A percentile compares a stretch with the other conserved stretches of the same genome.
Evolutionary conservation across 2,329 filamentous ascomycete genomes (phyloP).

Genomic region (Aspergillus persii): DNA sequence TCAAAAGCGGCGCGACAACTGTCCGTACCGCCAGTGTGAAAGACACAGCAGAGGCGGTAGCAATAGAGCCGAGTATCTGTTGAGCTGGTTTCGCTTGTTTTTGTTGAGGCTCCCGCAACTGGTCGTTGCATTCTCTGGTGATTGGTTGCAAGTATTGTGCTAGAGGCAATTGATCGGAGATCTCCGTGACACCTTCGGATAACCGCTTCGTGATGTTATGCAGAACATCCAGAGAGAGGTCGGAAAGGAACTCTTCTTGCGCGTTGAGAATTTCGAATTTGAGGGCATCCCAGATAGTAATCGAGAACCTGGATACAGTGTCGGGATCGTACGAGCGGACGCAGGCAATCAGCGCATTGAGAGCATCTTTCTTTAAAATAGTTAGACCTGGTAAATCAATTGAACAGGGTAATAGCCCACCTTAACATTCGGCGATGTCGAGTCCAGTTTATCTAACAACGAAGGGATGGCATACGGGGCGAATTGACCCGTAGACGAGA

Average conservation of each 20-base stretch:
- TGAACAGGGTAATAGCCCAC: slow-evolving; percentile 30
- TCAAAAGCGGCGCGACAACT: slow-evolving; percentile 57
- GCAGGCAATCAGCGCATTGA: slow-evolving; percentile 62
- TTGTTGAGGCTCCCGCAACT: slow-evolving; percentile 65
- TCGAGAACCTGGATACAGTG: slow-evolving; percentile 61
- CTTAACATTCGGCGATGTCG: slow-evolving; percentile 67
- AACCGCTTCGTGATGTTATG: slow-evolving; percentile 56
- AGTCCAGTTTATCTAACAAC: slow-evolving; percentile 67
- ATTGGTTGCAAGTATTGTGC: slow-evolving; percentile 59
- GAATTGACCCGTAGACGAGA: slow-evolving; percentile 61
- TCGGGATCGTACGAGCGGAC: slow-evolving; percentile 58
- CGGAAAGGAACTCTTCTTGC: slow-evolving; percentile 64
- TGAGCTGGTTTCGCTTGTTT: slow-evolving; percentile 66
- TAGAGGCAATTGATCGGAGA: slow-evolving; percentile 44
- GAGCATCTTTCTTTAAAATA: slow-evolving; percentile 55
- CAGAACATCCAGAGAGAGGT: slow-evolving; percentile 57
- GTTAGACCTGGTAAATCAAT: slow-evolving; percentile 17
- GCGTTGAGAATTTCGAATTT: slow-evolving; percentile 69
- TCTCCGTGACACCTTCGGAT: slow-evolving; percentile 42
- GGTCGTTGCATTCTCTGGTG: slow-evolving; percentile 66
- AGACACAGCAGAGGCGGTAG: slow-evolving; percentile 54
- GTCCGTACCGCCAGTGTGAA: slow-evolving; percentile 57
- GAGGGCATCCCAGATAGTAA: slow-evolving; percentile 65
- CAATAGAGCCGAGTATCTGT: slow-evolving; percentile 57
- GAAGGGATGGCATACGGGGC: slow-evolving; percentile 67